Evolutionary conservation across 2,329 filamentous ascomycete species (phyloP), one percentile per base, ranked within the genome.

Genomic region (Xylaria multiplex): DNA sequence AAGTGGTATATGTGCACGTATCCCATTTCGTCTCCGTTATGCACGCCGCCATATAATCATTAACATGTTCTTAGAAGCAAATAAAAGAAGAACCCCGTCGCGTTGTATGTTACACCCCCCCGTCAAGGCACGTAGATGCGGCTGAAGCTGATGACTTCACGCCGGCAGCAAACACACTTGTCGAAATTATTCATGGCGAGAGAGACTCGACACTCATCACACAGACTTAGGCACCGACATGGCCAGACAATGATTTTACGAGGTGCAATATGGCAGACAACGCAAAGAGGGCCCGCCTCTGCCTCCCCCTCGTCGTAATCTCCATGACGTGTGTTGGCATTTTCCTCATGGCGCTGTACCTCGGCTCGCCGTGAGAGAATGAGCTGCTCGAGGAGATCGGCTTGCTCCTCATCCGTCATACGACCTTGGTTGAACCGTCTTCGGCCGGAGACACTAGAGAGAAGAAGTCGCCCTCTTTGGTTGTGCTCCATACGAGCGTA

Each of bases 111-210:
- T n/a, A 45, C 8, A 13, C 27, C 14, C 8, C 35, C 32, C 40
- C 1, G 19, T 71, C 46, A 71, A 43, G 96, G 96, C 46, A 98
- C 93, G 83, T 92, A 99, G 66, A 99, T 88, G 72, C 93, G 88
- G 71, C 93, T 94, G 79, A 97, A 98, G 61, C 94, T 96, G 62
- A 89, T 88, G 35, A 98, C 93, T 73, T 96, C 91, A 63, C 93
- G 88, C 57, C 96, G 87, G 78, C 96, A 98, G 74, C 95, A 98
- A 45, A 98, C 94, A 77, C 96, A 99, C 76, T 93, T 96, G 70
- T 94, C 93, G 77, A 97, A 98, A 77, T 98, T 98, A 77, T 97
- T 96, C 89, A 97, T 94, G 3, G 96, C 96, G 68, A 98, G 84
- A 49, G 93, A 95, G 42, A 98, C 92, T 37, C 96, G 86, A 77